These are phyloP conservation scores for Lolium rigidum DNA, from an alignment of 176 grass and related monocot species.

Conservation along the genomic window DNA sequence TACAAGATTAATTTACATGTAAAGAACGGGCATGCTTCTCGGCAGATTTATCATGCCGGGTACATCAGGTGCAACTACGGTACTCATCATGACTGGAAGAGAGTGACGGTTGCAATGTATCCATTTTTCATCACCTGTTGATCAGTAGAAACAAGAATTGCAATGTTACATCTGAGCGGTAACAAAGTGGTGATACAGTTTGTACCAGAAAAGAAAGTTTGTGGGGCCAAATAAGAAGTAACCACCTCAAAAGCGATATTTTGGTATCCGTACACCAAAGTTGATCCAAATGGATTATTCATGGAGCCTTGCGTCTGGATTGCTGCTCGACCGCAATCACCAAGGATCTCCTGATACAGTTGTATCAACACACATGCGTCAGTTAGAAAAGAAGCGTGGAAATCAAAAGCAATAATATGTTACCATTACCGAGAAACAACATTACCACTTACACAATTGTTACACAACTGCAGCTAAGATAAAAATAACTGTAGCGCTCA, in stretches of 20 bases:
- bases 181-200: background rate
- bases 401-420: background rate
- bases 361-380: background rate
- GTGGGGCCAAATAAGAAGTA: background rate
- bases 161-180: background rate
- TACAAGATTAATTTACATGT: constrained; percentile 49
- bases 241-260: constrained; percentile 92
- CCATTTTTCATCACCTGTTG: constrained; percentile 96
- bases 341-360: constrained; percentile 78
- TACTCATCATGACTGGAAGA: constrained; percentile 82
- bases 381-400: background rate
- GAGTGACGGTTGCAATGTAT: constrained; percentile 89
- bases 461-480: background rate
- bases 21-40: background rate
- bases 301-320: constrained; percentile 97
- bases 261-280: constrained; percentile 96
- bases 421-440: background rate
- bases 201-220: background rate
- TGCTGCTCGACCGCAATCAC: constrained; percentile 86
- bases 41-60: background rate
- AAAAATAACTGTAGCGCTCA: background rate
- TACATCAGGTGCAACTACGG: background rate
- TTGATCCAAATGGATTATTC: constrained; percentile 98
- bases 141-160: background rate
- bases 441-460: background rate